phyloP scores from a whole-genome alignment of 805 yeast genomes.

The Zygosaccharomyces siamensis region DNA sequence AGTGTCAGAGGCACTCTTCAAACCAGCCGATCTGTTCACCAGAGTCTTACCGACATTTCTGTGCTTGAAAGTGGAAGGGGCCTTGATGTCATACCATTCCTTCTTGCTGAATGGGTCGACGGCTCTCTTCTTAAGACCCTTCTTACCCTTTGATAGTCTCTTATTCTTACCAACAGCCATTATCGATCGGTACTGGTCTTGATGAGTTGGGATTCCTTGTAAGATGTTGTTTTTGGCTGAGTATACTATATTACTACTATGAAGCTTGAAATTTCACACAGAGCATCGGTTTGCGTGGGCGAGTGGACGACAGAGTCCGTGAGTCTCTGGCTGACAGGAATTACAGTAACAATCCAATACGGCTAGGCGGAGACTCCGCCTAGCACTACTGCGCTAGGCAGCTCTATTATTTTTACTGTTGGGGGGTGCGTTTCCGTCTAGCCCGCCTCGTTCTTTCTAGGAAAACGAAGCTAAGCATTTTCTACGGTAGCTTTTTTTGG shows the following conservation, averaged over 20 bases:
- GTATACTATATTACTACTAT: neutral
- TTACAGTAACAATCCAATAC: neutral
- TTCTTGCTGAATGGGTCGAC: slow-evolving; percentile 99
- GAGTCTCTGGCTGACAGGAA: neutral
- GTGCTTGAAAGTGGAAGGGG: slow-evolving; percentile 97
- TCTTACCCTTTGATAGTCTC: slow-evolving; percentile 83
- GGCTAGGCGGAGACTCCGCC: neutral
- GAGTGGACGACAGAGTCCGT: neutral
- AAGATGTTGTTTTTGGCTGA: slow-evolving; percentile 1
- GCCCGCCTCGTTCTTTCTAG: neutral
- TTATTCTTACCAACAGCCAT: slow-evolving; percentile 89
- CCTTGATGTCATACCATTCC: slow-evolving; percentile 98
- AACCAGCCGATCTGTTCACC: slow-evolving; percentile 97
- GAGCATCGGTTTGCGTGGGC: slow-evolving; percentile 2
- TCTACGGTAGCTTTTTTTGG: no score
- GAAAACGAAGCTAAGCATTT: neutral
- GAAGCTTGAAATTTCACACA: slow-evolving; percentile 5
- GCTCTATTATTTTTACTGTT: neutral
- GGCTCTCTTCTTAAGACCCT: slow-evolving; percentile 98
- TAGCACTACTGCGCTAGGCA: neutral
- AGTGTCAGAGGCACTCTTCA: slow-evolving; percentile 96
- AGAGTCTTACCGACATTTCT: slow-evolving; percentile 98
- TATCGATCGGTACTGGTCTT: slow-evolving; percentile 18
- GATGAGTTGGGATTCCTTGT: slow-evolving; percentile 7
- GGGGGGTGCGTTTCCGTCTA: neutral